Evolutionary conservation across 2,329 filamentous ascomycete genomes (phyloP).

Genomic region (Zasmidium citrigriseum): DNA sequence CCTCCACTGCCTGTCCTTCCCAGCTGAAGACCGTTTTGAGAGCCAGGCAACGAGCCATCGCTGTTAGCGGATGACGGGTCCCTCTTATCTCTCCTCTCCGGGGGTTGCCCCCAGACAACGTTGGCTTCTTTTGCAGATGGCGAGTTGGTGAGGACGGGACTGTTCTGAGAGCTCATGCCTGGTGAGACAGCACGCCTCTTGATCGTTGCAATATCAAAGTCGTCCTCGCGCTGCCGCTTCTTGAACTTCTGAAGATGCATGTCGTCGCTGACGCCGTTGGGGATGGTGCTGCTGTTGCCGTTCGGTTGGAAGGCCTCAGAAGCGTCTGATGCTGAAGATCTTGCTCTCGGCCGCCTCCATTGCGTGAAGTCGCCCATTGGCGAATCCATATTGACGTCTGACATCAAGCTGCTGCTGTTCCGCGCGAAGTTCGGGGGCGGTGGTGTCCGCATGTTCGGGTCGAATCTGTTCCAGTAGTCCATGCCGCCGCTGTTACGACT

Average conservation of each 20-base stretch:
- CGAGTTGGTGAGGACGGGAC: conserved; percentile 78
- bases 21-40: conserved; percentile 6
- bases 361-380: conserved; percentile 42
- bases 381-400: conserved; percentile 73
- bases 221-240: conserved; percentile 85
- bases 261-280: conserved; percentile 33
- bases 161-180: conserved; percentile 87
- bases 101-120: conserved; percentile 72
- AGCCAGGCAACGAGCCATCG: conserved; percentile 11
- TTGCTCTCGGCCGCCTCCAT: conserved; percentile 33
- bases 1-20: conserved; percentile 15
- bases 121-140: conserved; percentile 68
- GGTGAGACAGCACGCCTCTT: conserved; percentile 91
- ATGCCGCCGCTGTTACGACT: conserved; percentile 71
- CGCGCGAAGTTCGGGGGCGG: conserved; percentile 62
- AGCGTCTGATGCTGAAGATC: conserved; percentile 35
- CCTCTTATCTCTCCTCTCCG: conserved; percentile 43
- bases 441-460: conserved; percentile 64
- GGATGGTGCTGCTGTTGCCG: conserved; percentile 15
- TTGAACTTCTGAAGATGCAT: conserved; percentile 52
- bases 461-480: conserved; percentile 79
- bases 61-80: conserved; percentile 11
- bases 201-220: conserved; percentile 83
- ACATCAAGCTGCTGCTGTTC: conserved; percentile 54
- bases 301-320: conserved; percentile 30